Evolutionary conservation across 2,329 filamentous ascomycete species (phyloP).

Genomic region (Samsoniella hepiali): DNA sequence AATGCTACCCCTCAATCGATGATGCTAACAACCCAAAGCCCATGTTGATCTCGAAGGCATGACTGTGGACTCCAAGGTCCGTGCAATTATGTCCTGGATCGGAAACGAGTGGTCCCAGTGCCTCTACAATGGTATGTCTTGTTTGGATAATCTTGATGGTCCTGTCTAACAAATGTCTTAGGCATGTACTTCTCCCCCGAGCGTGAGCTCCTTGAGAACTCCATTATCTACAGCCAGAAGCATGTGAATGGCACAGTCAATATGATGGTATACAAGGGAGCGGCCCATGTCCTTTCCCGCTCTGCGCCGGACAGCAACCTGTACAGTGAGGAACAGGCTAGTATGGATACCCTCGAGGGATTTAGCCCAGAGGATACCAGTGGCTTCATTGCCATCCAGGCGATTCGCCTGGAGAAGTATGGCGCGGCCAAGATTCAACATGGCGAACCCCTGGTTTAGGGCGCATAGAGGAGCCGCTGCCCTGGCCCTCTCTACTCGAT

Average conservation of each 20-base stretch:
- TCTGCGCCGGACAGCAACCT: slow-evolving; percentile 46
- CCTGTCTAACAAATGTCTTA: not conserved
- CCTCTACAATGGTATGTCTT: slow-evolving; percentile 44
- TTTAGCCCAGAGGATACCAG: slow-evolving; percentile 67
- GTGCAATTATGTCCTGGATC: slow-evolving; percentile 44
- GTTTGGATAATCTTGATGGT: not conserved
- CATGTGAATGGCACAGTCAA: slow-evolving; percentile 36
- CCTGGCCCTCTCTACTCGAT: slow-evolving; percentile 13
- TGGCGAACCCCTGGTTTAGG: slow-evolving; percentile 36
- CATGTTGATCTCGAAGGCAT: slow-evolving; percentile 49
- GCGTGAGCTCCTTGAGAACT: slow-evolving; percentile 57
- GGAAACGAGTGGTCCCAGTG: slow-evolving; percentile 31
- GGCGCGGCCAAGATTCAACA: slow-evolving; percentile 32
- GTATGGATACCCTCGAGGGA: slow-evolving; percentile 54
- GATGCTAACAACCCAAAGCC: slow-evolving; percentile 21
- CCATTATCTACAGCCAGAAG: slow-evolving; percentile 58
- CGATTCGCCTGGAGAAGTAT: slow-evolving; percentile 58
- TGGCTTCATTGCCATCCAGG: slow-evolving; percentile 66
- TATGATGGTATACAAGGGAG: slow-evolving; percentile 44
- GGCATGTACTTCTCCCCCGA: slow-evolving; percentile 45
- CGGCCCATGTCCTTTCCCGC: slow-evolving; percentile 45
- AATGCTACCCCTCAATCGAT: not conserved
- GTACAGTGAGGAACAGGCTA: slow-evolving; percentile 47
- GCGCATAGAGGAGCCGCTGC: slow-evolving; percentile 7
- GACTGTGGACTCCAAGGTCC: slow-evolving; percentile 49